Evolutionary conservation across 2,329 filamentous ascomycete genomes (phyloP).

Genomic region (Venturia pyrina): DNA sequence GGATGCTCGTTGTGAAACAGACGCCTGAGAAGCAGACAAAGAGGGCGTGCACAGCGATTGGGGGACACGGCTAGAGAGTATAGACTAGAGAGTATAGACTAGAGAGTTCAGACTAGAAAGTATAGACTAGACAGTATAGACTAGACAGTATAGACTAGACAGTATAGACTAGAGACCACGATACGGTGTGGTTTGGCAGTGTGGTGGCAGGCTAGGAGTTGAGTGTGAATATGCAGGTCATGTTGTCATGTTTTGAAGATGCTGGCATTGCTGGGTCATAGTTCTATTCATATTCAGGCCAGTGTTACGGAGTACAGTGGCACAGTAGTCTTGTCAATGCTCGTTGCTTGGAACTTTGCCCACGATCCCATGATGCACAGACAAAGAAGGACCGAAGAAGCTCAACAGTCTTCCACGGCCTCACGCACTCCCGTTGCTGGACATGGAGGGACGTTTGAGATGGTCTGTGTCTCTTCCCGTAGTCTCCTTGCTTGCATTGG

Average conservation of each 20-base stretch:
- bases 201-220: neutral
- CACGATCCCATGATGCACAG: neutral
- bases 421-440: neutral
- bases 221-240: neutral
- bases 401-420: neutral
- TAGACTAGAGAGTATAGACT: too few species aligned
- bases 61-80: neutral
- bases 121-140: too few species aligned
- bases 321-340: neutral
- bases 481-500: conserved; percentile 1
- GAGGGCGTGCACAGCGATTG: conserved; percentile 1
- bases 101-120: too few species aligned
- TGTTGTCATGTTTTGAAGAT: neutral
- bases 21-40: conserved; percentile 2
- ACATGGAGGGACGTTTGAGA: neutral
- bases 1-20: neutral
- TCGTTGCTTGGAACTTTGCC: neutral
- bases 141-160: too few species aligned
- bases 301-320: too few species aligned
- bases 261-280: too few species aligned
- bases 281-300: too few species aligned
- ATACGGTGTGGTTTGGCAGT: neutral
- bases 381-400: neutral
- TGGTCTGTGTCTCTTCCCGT: neutral
- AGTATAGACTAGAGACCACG: too few species aligned